Base-by-base conservation (phyloP, 768 basidiomycete species). In the Boletus pseudopeckii region DNA sequence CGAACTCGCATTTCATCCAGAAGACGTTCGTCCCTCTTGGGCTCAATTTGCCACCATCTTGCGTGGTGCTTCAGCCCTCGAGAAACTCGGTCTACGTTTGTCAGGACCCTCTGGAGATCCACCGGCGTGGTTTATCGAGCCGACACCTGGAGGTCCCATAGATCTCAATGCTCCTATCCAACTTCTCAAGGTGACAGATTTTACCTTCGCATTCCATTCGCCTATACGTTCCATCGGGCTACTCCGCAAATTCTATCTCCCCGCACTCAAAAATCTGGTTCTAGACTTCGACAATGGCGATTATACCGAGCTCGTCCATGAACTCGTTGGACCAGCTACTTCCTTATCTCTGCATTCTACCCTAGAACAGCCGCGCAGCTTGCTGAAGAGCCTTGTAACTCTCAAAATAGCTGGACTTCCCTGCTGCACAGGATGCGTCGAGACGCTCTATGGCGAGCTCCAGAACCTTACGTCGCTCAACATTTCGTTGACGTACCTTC, bases 11-110 rank as follows among this genome's bases (percentile, higher is more conserved):
- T 88, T 79, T 69, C 86, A 87, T 59, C 67, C 77, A 9, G 73
- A 77, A 28, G 81, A 86, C 61, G 84, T 84, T 14, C 80, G 86
- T 13, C 88, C 86, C 2, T 74, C 77, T 4, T 86, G 78, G 68
- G 54, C 61, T 10, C 74, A 78, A 14, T 84, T 90, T 57, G 62
- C 68, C 26, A 63, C 75, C 30, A 81, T 87, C 18, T 64, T 91
- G 37, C 65, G 69, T 10, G 60, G 68, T 22, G 84, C 83, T 4
- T 80, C 86, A 3, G 69, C 79, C 37, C 76, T 90, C 9, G 66
- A 74, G 30, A 74, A 65, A 2, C 76, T 91, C 51, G 74, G 74
- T 3, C 72, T 90, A 9, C 75, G 72, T 36, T 61, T 73, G 43
- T 86, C 88, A 10, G 85, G 87, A 1, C 86, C 88, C 13, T 63